Evolutionary conservation across 257 asterid species (phyloP).

Genomic region (Dorcoceras hygrometricum): DNA sequence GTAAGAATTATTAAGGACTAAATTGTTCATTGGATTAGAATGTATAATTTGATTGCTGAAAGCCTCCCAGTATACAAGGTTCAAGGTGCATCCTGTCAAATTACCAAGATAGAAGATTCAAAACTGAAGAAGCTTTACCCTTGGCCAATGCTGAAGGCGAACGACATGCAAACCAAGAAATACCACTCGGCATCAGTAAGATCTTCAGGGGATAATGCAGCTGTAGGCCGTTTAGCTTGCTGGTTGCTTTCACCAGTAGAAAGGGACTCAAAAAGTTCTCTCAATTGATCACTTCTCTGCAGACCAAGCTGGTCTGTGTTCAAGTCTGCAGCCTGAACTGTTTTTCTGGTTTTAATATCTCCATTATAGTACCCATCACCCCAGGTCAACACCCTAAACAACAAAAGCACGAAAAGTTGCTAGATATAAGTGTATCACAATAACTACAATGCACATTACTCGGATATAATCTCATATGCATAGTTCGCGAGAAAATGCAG

Average conservation of each 20-base stretch:
- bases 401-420: not conserved
- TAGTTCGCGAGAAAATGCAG: conserved; percentile 3
- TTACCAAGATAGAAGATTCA: not conserved
- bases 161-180: conserved; percentile 97
- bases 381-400: conserved; percentile 71
- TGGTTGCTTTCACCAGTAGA: conserved; percentile 55
- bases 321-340: conserved; percentile 60
- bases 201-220: conserved; percentile 91
- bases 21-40: not conserved
- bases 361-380: conserved; percentile 93
- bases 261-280: conserved; percentile 73
- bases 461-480: not conserved
- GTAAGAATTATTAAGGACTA: not conserved
- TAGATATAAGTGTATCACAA: not conserved
- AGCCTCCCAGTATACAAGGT: not conserved
- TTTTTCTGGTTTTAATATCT: conserved; percentile 87
- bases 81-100: not conserved
- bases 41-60: not conserved
- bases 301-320: conserved; percentile 57
- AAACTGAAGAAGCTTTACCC: conserved; percentile 48
- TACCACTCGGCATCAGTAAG: conserved; percentile 96
- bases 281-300: conserved; percentile 77
- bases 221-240: conserved; percentile 72
- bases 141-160: conserved; percentile 63
- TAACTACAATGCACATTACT: conserved; percentile 1